These are phyloP conservation scores for Petasospora fabianii DNA, from an alignment of 1,139 yeast species.

Conservation along the genomic window DNA sequence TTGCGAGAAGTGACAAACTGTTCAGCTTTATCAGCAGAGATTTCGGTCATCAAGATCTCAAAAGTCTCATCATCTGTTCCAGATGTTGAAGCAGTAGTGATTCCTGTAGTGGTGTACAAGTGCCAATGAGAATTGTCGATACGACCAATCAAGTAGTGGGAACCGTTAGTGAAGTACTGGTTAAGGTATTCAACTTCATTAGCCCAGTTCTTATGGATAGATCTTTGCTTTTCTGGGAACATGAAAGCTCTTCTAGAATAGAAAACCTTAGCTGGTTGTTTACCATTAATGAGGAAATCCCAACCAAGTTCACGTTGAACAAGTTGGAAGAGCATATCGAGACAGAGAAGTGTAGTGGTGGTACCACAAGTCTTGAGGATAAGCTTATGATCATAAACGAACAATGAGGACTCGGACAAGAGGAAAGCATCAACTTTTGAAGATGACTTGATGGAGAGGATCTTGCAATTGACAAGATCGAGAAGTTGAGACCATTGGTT, in stretches of 20 bases:
- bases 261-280: constrained; percentile 62
- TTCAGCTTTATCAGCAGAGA: constrained; percentile 55
- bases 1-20: constrained; percentile 59
- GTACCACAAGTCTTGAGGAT: constrained; percentile 95
- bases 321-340: constrained; percentile 58
- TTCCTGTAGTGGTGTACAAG: constrained; percentile 54
- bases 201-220: constrained; percentile 82
- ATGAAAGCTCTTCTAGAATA: constrained; percentile 89
- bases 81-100: constrained; percentile 4
- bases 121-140: constrained; percentile 84
- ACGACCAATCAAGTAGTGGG: constrained; percentile 79
- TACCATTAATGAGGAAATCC: constrained; percentile 23
- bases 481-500: constrained; percentile 68
- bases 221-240: constrained; percentile 84
- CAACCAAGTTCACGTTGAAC: constrained; percentile 40
- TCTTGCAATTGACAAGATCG: constrained; percentile 83
- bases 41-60: constrained; percentile 88
- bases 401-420: constrained; percentile 84
- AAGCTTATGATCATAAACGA: constrained; percentile 82
- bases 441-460: constrained; percentile 74
- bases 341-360: constrained; percentile 81
- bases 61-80: constrained; percentile 61
- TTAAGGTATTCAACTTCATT: constrained; percentile 73
- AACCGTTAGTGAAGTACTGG: constrained; percentile 55
- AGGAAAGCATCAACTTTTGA: constrained; percentile 74